Evolutionary conservation across 495 filamentous ascomycete genomes (phyloP).

Genomic region (Talaromyces nanjingensis): DNA sequence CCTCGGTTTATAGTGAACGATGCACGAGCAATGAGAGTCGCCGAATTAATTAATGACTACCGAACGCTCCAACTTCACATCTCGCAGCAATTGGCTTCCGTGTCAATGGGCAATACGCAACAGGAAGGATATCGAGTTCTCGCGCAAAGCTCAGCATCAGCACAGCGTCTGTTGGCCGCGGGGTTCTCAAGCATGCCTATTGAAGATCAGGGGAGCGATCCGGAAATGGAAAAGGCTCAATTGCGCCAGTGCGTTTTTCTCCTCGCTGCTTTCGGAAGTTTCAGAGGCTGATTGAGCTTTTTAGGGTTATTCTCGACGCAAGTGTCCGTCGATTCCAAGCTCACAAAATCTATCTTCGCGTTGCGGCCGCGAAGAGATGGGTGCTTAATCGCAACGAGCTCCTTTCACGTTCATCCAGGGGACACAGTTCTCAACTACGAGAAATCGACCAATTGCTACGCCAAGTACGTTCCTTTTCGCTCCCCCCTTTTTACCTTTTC

Average conservation of each 20-base stretch:
- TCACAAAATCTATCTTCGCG: conserved; percentile 77
- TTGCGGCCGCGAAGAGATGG: conserved; percentile 74
- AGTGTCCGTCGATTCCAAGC: conserved; percentile 74
- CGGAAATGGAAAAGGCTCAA: conserved; percentile 67
- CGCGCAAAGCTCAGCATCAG: conserved; percentile 66
- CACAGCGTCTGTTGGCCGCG: conserved; percentile 65
- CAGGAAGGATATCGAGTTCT: conserved; percentile 73
- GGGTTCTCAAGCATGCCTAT: conserved; percentile 53
- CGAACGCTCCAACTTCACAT: conserved; percentile 76
- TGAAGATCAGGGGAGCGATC: conserved; percentile 46
- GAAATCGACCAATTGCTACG: conserved; percentile 52
- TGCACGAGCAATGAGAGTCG: conserved; percentile 70
- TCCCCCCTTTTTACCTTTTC: not conserved
- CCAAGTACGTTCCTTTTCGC: conserved; percentile 41
- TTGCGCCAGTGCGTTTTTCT: conserved; percentile 36
- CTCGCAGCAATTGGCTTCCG: conserved; percentile 56
- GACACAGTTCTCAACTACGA: conserved; percentile 52
- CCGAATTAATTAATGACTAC: conserved; percentile 81
- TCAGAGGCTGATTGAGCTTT: not conserved
- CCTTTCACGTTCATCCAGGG: conserved; percentile 42
- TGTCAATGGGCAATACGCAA: conserved; percentile 58
- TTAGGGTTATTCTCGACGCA: conserved; percentile 71
- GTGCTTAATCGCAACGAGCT: conserved; percentile 57
- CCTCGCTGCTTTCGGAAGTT: not conserved
- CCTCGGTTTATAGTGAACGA: conserved; percentile 61